Evolutionary conservation across 805 yeast species (phyloP), one percentile per base, ranked within the genome.

Genomic region (Yamadazyma sp.): DNA sequence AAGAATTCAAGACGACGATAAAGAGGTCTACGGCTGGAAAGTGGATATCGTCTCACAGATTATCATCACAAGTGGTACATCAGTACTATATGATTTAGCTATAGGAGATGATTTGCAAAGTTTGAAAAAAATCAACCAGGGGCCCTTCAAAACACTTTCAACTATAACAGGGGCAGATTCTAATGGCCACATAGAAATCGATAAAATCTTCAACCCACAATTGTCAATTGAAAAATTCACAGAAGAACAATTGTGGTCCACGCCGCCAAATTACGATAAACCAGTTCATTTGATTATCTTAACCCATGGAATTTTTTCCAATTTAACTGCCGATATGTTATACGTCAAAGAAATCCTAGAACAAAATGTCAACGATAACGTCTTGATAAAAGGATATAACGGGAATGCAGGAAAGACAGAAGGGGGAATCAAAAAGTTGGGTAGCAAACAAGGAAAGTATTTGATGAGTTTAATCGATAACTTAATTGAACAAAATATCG

Each of bases 291-390:
- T 68, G 30, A 55, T 68, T 11, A 56, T 66, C 5, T 32, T 68
- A n/a, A 68, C 73, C 3, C 74, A 68, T 45, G 74, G 74, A 7
- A 47, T 68, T 1, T 63, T 66, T 39, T 62, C 70, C 14, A 68
- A 68, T 45, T 45, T 65, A 25, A 60, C 70, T 0, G 73, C 72
- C 1, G 74, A 68, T 44, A 65, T 68, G 72, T 49, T 68, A 20
- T 66, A 60, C 30, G 24, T 68, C 14, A 62, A 62, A 27, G 73
- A 68, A 29, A 26, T 55, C 10, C 39, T 68, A 12, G 61, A 55
- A 30, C 26, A 39, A 11, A 41, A 33, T 18, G 47, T 55, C 4
- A 34, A 46, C 9, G 69, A 63, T n/a, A 65, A 66, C 41, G 35
- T 63, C 10, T 22, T 68, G 24, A 55, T 68, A 7, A 52, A 60